Conservation (phyloP, 2,329 filamentous ascomycete genomes). For the Emericellopsis atlantica region DNA sequence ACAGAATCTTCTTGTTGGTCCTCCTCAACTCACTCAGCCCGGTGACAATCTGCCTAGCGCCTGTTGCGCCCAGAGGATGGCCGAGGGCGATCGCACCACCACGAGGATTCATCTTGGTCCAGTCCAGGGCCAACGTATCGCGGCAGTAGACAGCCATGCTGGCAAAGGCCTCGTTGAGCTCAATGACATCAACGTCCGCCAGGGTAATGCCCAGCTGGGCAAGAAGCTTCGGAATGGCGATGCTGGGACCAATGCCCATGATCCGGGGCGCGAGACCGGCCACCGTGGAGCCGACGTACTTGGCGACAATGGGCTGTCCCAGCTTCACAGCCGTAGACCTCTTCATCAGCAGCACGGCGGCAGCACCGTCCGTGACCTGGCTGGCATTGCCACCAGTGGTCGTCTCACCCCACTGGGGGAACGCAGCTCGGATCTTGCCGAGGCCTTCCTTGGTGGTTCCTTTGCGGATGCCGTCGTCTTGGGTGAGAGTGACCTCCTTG, state of each 20-base stretch:
- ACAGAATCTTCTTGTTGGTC: constrained; percentile 77
- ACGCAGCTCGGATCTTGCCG: constrained; percentile 76
- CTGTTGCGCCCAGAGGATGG: constrained; percentile 71
- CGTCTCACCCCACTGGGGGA: constrained; percentile 76
- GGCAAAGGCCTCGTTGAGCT: constrained; percentile 96
- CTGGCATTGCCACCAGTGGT: constrained; percentile 90
- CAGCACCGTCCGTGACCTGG: constrained; percentile 90
- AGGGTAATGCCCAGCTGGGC: constrained; percentile 64
- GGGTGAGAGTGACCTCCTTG: constrained; percentile 66
- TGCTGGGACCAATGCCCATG: constrained; percentile 84
- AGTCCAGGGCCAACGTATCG: constrained; percentile 57
- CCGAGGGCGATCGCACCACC: constrained; percentile 76
- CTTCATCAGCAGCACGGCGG: constrained; percentile 87
- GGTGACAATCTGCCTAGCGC: constrained; percentile 74
- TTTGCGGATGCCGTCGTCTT: constrained; percentile 81
- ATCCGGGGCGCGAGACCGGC: constrained; percentile 84
- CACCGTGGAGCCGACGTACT: constrained; percentile 86
- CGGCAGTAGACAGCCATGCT: constrained; percentile 95
- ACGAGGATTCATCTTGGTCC: constrained; percentile 66
- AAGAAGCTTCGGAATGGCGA: constrained; percentile 73
- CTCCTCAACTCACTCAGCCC: constrained; percentile 74
- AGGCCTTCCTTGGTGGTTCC: constrained; percentile 80
- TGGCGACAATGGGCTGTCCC: constrained; percentile 83
- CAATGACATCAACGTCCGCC: constrained; percentile 76
- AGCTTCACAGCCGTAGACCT: constrained; percentile 78